Evolutionary conservation across 2,329 filamentous ascomycete species (phyloP), one percentile per base, ranked within the genome.

Genomic region (Pyricularia grisea): DNA sequence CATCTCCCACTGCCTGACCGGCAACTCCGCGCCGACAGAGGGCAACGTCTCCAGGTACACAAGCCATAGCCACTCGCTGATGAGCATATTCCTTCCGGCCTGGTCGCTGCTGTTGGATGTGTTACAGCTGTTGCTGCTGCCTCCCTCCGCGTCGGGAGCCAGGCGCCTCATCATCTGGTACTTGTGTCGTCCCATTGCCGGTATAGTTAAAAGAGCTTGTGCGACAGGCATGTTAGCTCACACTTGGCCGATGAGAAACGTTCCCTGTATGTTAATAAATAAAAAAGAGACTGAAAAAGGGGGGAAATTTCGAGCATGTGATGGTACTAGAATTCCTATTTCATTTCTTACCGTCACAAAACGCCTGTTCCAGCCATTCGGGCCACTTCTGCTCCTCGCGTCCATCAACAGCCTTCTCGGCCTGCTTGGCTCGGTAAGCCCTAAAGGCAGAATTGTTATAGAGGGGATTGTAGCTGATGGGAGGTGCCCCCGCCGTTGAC

Each of bases 61-160:
- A 70, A 85, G 82, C 84, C 84, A 90, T 64, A 91, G 83, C 77
- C 90, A 91, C 77, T 89, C 87, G 74, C 84, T 86, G 74, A 91
- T 90, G 69, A 91, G 82, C 84, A 90, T 89, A 78, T 91, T 91
- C 66, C 89, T 86, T 4, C 89, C 88, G 73, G 88, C 87, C 58
- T 86, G 85, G 77, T 89, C 87, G 74, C 84, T 86, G 74, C 91
- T 90, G 69, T 61, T 61, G 58, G 14, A n/a, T 11, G n/a, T 61
- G 58, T 12, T 27, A n/a, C 58, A n/a, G 58, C 23, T 25, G 58
- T n/a, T 61, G 58, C 7, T 27, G 58, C 20, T 60, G 9, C 89
- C 88, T 73, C 88, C 87, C 36, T 86, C 84, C 75, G 88, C 86
- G 50, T 86, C 84, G 71, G 85, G 84, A 25, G 58, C 58, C 23